Evolutionary conservation across 1,284 basidiomycete species (phyloP).

Genomic region (Naganishia sp.): DNA sequence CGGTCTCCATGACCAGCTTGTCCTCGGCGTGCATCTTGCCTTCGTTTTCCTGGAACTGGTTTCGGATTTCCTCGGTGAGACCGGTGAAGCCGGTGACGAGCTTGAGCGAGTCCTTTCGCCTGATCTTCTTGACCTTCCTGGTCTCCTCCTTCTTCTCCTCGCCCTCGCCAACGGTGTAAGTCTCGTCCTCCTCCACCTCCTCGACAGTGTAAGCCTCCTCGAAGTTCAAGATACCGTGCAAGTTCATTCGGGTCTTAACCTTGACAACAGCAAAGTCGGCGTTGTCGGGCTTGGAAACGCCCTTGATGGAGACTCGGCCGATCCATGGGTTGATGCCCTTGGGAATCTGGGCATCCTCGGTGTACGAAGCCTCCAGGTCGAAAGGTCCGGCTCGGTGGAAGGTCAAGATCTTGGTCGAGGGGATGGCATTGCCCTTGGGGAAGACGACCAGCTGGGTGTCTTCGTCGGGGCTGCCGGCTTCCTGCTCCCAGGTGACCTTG

Average conservation of each 20-base stretch:
- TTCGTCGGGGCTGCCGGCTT: constrained; percentile 74
- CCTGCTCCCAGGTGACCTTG: constrained; percentile 79
- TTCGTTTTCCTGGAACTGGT: constrained; percentile 73
- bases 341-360: constrained; percentile 65
- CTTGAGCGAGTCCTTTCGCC: constrained; percentile 77
- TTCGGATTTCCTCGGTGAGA: constrained; percentile 65
- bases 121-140: constrained; percentile 62
- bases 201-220: constrained; percentile 77
- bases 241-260: constrained; percentile 81
- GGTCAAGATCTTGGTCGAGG: constrained; percentile 91
- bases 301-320: constrained; percentile 74
- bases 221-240: constrained; percentile 81
- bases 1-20: constrained; percentile 92
- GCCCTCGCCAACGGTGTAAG: constrained; percentile 57
- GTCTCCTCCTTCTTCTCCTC: constrained; percentile 70
- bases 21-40: constrained; percentile 82
- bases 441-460: constrained; percentile 87
- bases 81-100: constrained; percentile 67
- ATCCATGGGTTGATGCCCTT: constrained; percentile 80
- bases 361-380: constrained; percentile 79
- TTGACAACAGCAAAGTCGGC: constrained; percentile 79
- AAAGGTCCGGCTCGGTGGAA: constrained; percentile 86
- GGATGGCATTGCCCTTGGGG: constrained; percentile 75
- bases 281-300: constrained; percentile 64
- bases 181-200: constrained; percentile 70